Conservation (phyloP, 805 yeast species). For the Wickerhamiella qilinensis region DNA sequence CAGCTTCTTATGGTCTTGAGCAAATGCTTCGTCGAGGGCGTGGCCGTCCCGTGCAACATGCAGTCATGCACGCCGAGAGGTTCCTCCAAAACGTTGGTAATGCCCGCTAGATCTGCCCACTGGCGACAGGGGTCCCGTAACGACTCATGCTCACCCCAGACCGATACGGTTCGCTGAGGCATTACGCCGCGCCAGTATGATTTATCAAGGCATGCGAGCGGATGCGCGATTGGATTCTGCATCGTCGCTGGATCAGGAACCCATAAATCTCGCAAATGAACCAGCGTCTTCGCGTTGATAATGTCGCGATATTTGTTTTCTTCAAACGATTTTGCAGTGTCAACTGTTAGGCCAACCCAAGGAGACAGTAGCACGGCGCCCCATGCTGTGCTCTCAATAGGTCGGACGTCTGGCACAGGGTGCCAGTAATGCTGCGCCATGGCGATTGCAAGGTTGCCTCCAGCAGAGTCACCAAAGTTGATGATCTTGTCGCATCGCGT, state of each 20-base stretch:
- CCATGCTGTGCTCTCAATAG: background rate
- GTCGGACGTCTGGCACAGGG: constrained; percentile 5
- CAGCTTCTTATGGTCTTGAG: too few relatives aligned
- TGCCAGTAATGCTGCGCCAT: constrained; percentile 3
- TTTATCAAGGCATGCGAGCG: background rate
- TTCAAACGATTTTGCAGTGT: constrained; percentile 1
- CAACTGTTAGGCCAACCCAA: constrained; percentile 5
- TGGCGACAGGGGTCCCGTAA: constrained; percentile 7
- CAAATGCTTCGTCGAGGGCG: too few relatives aligned
- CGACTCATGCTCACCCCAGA: constrained; percentile 14
- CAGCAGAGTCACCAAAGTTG: constrained; percentile 22
- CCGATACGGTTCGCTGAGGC: constrained; percentile 9
- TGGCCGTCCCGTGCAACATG: constrained; percentile 5
- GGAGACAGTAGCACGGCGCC: constrained; percentile 11
- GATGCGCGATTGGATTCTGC: constrained; percentile 1
- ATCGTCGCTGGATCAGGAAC: background rate
- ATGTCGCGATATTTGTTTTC: constrained; percentile 1
- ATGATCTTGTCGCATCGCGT: constrained; percentile 12
- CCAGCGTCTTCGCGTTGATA: constrained; percentile 1
- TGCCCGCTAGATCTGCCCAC: constrained; percentile 6
- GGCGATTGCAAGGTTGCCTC: constrained; percentile 18
- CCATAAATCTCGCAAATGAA: constrained; percentile 2
- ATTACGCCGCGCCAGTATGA: constrained; percentile 9
- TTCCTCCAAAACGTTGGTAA: constrained; percentile 10
- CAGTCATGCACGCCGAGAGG: constrained; percentile 15